Percentiles rank a stretch among this genome's conserved stretches.
These are phyloP conservation scores for Hymenoscyphus fructigenus DNA, from an alignment of 2,329 filamentous ascomycete genomes.

Conservation along the genomic window DNA sequence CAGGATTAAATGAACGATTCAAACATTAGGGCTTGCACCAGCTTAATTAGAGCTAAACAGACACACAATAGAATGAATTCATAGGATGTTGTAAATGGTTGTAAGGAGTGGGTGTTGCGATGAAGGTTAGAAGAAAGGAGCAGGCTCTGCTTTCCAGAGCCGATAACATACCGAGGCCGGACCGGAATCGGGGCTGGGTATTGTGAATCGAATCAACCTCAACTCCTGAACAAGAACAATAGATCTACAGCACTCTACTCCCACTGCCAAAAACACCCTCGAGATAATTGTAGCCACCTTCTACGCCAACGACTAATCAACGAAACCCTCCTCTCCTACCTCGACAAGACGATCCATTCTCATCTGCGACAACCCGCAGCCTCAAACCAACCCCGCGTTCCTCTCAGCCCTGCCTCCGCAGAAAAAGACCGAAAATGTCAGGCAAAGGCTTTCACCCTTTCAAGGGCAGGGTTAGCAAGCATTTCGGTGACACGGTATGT, in stretches of 20 bases:
- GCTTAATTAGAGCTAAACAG: background rate
- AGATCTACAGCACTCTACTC: background rate
- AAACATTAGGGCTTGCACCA: background rate
- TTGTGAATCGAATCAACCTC: background rate
- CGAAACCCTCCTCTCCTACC: background rate
- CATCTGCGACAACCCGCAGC: slow-evolving; percentile 1
- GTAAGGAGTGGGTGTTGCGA: background rate
- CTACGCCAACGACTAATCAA: background rate
- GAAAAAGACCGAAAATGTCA: background rate
- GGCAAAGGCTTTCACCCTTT: slow-evolving; percentile 51
- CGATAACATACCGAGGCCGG: background rate
- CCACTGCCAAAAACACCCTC: background rate
- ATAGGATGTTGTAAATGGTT: background rate
- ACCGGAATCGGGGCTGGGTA: background rate
- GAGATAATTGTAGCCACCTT: background rate
- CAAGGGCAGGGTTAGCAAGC: slow-evolving; percentile 49
- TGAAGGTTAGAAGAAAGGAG: too few relatives aligned
- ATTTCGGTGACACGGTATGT: slow-evolving; percentile 51
- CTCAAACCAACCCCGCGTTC: slow-evolving; percentile 3
- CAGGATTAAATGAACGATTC: background rate
- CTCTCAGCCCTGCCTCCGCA: slow-evolving; percentile 2
- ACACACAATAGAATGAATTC: background rate
- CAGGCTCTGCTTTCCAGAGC: background rate
- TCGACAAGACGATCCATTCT: background rate
- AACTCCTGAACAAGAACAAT: too few relatives aligned